Evolutionary conservation across 345 rosid species (phyloP), one percentile per base, ranked within the genome.

Genomic region (Brassica carinata): DNA sequence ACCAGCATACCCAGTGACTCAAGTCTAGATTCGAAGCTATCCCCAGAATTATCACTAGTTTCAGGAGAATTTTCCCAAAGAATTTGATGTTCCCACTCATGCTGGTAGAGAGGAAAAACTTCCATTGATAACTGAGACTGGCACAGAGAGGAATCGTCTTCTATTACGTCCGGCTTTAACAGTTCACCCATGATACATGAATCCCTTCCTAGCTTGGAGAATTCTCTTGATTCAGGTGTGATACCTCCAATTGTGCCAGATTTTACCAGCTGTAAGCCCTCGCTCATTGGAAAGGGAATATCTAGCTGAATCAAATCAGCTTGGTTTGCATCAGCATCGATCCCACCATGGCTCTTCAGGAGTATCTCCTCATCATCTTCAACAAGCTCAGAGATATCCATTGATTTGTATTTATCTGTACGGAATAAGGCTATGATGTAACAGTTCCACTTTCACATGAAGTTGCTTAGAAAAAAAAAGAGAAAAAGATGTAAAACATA

Each of bases 301-400:
- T 88, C 89, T 82, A 84, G 87, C 72, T 83, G 86, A 78, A 67
- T 79, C 66, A 51, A 29, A 61, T 74, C 85, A 26, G 77, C 80
- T 72, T 79, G 77, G 79, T 83, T 76, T 59, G 65, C 67, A 70
- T 83, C 80, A 26, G 82, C 73, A 77, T 85, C 78, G 17, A 82
- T 84, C 74, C 83, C 87, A 84, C 84, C 81, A 68, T 78, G 81
- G 75, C 87, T 87, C 84, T 83, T 93, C 74, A 96, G 78, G 81
- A 89, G 89, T 45, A 79, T 84, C 87, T 90, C 98, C 81, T 96
- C 98, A 84, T 93, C 97, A 17, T 92, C 98, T 88, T 96, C 99
- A 51, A 92, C 88, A 64, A 88, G 77, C 85, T 86, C 86, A 79
- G 91, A 90, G 43, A 84, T 77, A 82, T 90, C 89, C 86, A 86